Conservation (phyloP, 306 rosid genomes). For the Acmispon strigosus region DNA sequence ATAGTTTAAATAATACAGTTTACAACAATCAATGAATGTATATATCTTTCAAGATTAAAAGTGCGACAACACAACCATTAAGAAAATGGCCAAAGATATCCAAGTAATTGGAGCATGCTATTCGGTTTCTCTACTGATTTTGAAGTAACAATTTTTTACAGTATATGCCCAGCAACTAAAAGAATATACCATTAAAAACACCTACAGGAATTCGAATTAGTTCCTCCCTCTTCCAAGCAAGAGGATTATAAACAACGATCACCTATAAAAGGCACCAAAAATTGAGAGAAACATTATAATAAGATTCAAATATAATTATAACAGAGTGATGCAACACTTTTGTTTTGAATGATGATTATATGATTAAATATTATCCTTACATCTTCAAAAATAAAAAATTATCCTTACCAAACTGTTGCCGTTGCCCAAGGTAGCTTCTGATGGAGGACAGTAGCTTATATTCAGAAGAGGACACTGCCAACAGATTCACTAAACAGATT, state of each 20-base stretch:
- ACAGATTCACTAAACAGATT: slow-evolving; percentile 23
- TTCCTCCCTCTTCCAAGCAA: slow-evolving; percentile 84
- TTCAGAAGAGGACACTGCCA: slow-evolving; percentile 89
- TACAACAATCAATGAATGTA: background rate
- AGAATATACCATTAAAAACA: slow-evolving; percentile 5
- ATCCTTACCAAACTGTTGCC: slow-evolving; percentile 61
- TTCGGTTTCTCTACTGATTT: background rate
- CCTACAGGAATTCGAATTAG: slow-evolving; percentile 78
- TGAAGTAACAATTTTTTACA: background rate
- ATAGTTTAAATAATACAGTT: background rate
- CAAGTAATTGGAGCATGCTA: background rate
- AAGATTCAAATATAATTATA: background rate
- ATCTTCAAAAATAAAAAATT: too few species aligned
- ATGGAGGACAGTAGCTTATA: slow-evolving; percentile 79
- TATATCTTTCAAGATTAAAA: background rate
- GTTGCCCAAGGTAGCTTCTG: slow-evolving; percentile 50
- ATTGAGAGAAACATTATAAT: background rate
- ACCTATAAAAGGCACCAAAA: slow-evolving; percentile 38
- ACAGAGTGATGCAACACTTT: background rate
- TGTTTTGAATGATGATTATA: slow-evolving; percentile 8
- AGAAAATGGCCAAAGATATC: slow-evolving; percentile 14
- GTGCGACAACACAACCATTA: background rate
- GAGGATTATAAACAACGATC: slow-evolving; percentile 72
- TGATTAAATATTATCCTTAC: slow-evolving; percentile 33
- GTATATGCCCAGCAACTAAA: background rate